phyloP scores from a whole-genome alignment of 257 asterid genomes.

The Nicotiana benthamiana region DNA sequence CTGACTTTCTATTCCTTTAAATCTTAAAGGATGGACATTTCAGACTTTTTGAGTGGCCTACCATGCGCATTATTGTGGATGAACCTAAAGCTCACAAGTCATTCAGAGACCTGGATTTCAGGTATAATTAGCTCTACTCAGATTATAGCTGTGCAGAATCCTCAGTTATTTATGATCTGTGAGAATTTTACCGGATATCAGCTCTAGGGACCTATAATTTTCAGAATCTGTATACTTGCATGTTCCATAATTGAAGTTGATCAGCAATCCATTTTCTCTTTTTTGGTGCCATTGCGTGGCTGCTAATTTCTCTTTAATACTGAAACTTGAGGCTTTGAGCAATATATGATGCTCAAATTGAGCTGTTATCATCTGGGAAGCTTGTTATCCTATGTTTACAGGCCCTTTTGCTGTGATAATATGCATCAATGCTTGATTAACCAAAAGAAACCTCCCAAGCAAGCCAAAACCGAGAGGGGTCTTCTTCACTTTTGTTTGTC shows the following conservation, averaged over 20 bases:
- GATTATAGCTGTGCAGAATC: background rate
- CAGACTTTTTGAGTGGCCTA: conserved; percentile 93
- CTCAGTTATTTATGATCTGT: background rate
- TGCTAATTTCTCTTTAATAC: background rate
- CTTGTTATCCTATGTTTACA: background rate
- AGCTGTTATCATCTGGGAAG: background rate
- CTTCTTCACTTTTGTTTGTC: background rate
- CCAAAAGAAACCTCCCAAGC: background rate
- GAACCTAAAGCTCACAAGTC: conserved; percentile 97
- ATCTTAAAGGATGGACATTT: conserved; percentile 79
- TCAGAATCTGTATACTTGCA: background rate
- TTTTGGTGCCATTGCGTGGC: background rate
- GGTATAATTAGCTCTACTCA: conserved; percentile 34
- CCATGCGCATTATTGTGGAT: conserved; percentile 51
- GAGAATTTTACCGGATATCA: background rate
- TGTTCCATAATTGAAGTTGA: background rate
- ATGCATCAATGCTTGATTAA: background rate
- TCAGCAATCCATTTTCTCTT: background rate
- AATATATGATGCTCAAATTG: background rate
- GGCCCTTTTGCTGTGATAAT: background rate
- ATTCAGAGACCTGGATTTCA: conserved; percentile 91
- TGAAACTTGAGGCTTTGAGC: background rate
- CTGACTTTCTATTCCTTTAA: background rate
- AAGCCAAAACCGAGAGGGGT: background rate
- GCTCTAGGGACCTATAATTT: background rate